Evolutionary conservation across 441 rosid species (phyloP).

Genomic region (Jatropha podagrica): DNA sequence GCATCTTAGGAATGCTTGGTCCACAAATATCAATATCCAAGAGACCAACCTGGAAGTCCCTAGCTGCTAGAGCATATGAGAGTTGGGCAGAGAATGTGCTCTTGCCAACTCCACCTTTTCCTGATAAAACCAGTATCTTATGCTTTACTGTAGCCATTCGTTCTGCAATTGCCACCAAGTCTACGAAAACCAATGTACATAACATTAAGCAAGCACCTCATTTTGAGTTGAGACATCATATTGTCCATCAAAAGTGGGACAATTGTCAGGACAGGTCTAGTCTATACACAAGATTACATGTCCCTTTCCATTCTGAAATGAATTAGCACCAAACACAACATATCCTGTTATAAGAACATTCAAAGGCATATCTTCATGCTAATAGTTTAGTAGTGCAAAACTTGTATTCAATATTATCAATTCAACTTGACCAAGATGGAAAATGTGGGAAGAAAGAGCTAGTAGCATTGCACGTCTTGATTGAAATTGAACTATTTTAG

Average conservation of each 20-base stretch:
- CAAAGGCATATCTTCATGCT: not conserved
- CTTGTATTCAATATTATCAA: not conserved
- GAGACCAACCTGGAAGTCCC: slow-evolving; percentile 89
- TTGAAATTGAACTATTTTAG: not conserved
- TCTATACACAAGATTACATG: not conserved
- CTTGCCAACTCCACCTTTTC: slow-evolving; percentile 98
- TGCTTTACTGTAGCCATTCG: slow-evolving; percentile 93
- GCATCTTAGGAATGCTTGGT: slow-evolving; percentile 98
- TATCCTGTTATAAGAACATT: not conserved
- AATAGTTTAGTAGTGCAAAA: not conserved
- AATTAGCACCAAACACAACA: not conserved
- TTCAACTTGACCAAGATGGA: not conserved
- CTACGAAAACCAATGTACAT: slow-evolving; percentile 41
- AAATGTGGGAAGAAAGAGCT: not conserved
- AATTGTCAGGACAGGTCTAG: not conserved
- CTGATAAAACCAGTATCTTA: slow-evolving; percentile 82
- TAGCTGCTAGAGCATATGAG: slow-evolving; percentile 75
- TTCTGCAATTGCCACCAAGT: slow-evolving; percentile 88
- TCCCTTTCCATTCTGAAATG: not conserved
- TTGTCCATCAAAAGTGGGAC: not conserved
- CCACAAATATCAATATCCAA: slow-evolving; percentile 92
- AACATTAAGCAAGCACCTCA: not conserved
- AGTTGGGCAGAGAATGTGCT: slow-evolving; percentile 97
- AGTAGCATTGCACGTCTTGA: not conserved
- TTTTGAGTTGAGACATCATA: slow-evolving; percentile 3